Base-by-base conservation (phyloP, 1,139 yeast genomes). In the Nakaseomyces nivariensis region DNA sequence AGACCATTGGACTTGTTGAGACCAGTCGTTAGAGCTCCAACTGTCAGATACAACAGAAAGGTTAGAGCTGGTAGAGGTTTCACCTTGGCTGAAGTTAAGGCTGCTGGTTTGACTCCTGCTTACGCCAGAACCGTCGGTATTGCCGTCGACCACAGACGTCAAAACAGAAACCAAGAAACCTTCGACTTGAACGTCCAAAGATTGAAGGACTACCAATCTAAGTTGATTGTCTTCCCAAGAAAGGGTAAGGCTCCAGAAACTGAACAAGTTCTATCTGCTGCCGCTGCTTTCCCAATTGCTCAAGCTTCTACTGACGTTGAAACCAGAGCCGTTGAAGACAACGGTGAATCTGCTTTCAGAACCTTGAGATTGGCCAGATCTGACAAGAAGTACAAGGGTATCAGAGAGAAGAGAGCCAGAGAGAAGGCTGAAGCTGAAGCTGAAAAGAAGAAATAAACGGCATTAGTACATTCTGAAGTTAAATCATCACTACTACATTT, bases 41-140 rank as follows among this genome's bases (percentile, higher is more conserved):
- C 98, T 67, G 77, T 88, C 80, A 87, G 81, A 78, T 92, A 92
- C 90, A 92, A 92, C 95, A 88, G 97, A 84, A 92, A 90, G 79
- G 89, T 90, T 67, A 89, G 98, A 82, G 95, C 96, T 70, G 98
- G 98, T 77, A 90, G 95, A 79, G 98, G 98, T 74, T 92, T 92
- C 88, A 81, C 97, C 67, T 81, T 90, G 67, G 95, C 95, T 73
- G 98, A 92, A 82, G 77, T 94, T 71, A 92, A 92, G 83, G 97
- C 97, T 73, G 97, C 88, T 72, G 96, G 96, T 71, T 81, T 88
- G 70, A 77, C 95, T 70, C 81, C 95, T 69, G 86, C 89, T 74
- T 87, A 88, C 79, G 98, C 98, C 72, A 88, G 95, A 83, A 85
- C 97, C 71, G 76, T 92, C 70, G 98, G 98, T 75, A 87, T 92